Evolutionary conservation across 2,329 filamentous ascomycete species (phyloP).

Genomic region (Fusarium sp.): DNA sequence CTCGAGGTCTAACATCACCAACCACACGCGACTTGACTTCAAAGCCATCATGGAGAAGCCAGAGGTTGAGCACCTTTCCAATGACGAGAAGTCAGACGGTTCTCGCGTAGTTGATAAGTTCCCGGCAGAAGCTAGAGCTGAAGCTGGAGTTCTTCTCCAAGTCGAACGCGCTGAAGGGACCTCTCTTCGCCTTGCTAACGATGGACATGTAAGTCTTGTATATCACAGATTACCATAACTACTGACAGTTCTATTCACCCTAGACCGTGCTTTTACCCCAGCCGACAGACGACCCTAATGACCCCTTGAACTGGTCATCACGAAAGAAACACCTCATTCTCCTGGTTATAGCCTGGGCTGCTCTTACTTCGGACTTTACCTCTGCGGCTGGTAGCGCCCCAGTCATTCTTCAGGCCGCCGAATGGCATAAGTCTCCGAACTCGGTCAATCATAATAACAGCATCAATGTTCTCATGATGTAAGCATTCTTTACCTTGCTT

Average conservation of each 20-base stretch:
- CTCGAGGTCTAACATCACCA: background rate
- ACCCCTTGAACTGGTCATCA: constrained; percentile 35
- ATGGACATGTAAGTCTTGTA: constrained; percentile 22
- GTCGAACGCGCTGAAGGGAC: constrained; percentile 1
- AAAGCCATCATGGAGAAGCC: constrained; percentile 22
- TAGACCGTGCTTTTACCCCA: constrained; percentile 34
- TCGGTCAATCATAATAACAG: constrained; percentile 28
- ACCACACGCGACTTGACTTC: background rate
- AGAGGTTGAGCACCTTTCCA: constrained; percentile 27
- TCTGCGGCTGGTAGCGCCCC: constrained; percentile 30
- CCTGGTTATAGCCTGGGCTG: constrained; percentile 25
- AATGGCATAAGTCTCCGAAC: constrained; percentile 15
- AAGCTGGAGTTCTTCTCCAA: constrained; percentile 23
- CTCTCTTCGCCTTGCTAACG: constrained; percentile 22
- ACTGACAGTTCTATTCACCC: background rate
- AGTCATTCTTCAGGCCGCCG: constrained; percentile 27
- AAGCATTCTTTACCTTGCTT: background rate
- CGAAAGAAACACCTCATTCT: constrained; percentile 35
- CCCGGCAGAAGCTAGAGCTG: constrained; percentile 20
- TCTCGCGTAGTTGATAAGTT: constrained; percentile 1
- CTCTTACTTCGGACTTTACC: constrained; percentile 31
- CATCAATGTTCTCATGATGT: constrained; percentile 28
- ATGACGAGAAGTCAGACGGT: constrained; percentile 6
- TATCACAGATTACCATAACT: background rate
- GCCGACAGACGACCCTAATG: constrained; percentile 18